These are phyloP conservation scores for Carex pumila DNA, from an alignment of 176 grass and related monocot genomes.

Conservation along the genomic window DNA sequence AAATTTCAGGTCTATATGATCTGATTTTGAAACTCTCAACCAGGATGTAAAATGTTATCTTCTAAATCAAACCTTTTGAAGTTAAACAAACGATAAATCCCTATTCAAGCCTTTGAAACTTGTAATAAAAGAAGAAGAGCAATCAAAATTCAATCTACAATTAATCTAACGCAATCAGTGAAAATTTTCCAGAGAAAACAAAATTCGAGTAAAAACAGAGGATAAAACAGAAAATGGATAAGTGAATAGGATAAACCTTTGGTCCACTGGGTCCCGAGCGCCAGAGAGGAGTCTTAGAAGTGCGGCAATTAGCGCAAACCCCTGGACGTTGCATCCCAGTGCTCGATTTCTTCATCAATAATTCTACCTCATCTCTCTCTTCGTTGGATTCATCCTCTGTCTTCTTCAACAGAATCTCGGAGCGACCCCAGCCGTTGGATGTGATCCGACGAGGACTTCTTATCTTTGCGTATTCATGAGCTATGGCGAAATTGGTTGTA, in stretches of 20 bases:
- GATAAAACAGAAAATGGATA: neutral
- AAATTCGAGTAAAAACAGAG: neutral
- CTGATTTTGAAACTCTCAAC: neutral
- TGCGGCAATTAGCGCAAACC: conserved; percentile 31
- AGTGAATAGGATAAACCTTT: conserved; percentile 20
- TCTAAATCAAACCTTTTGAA: neutral
- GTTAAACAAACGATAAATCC: neutral
- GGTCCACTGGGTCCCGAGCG: conserved; percentile 30
- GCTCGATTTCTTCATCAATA: neutral
- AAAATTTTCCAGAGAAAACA: neutral
- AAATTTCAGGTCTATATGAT: neutral
- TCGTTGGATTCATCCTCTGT: neutral
- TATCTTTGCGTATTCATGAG: neutral
- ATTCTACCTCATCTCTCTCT: neutral
- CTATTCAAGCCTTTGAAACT: neutral
- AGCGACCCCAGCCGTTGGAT: conserved; percentile 10
- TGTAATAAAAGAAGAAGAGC: neutral
- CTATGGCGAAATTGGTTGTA: neutral
- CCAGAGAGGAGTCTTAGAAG: conserved; percentile 38
- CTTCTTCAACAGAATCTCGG: neutral
- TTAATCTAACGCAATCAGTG: neutral
- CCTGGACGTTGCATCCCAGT: neutral
- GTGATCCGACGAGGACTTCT: neutral
- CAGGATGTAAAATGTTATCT: neutral
- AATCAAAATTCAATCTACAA: neutral